These are phyloP conservation scores for Calocybe gangraenosa DNA, from an alignment of 768 basidiomycete species.

Conservation along the genomic window DNA sequence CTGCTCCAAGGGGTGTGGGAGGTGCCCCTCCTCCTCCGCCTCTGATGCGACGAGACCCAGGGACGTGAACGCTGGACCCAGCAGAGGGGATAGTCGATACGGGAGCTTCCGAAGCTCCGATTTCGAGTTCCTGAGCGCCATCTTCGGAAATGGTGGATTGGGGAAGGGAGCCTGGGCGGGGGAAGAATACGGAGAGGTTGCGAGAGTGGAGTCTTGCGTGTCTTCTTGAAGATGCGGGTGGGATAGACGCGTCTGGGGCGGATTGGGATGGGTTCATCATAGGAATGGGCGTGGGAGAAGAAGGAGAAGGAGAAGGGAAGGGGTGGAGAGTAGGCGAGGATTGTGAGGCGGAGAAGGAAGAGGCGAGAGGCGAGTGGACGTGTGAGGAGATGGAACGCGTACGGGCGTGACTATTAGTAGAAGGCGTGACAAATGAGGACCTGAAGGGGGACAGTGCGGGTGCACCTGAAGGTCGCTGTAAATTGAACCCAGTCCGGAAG, in stretches of 20 bases:
- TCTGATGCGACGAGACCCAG: constrained; percentile 31
- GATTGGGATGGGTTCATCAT: constrained; percentile 17
- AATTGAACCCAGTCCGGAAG: constrained; percentile 24
- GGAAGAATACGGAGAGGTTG: constrained; percentile 90
- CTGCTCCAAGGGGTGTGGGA: constrained; percentile 39
- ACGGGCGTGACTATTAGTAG: constrained; percentile 31
- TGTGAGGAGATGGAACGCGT: constrained; percentile 46
- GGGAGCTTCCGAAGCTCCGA: constrained; percentile 44
- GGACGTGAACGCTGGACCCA: constrained; percentile 32
- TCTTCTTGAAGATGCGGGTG: constrained; percentile 17
- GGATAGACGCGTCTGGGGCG: constrained; percentile 20
- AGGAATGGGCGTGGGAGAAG: constrained; percentile 11
- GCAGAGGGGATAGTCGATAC: constrained; percentile 43
- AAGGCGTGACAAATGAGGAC: constrained; percentile 20
- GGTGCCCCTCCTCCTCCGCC: constrained; percentile 19
- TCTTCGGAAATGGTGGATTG: constrained; percentile 66
- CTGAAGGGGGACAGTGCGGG: constrained; percentile 25
- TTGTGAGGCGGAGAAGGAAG: constrained; percentile 23
- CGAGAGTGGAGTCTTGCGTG: constrained; percentile 84
- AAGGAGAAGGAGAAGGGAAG: constrained; percentile 3
- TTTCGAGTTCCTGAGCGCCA: constrained; percentile 48
- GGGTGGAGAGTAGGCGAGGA: constrained; percentile 14
- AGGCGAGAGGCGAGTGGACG: constrained; percentile 47
- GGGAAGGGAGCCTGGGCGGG: constrained; percentile 65
- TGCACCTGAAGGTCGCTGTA: constrained; percentile 6